phyloP scores from a whole-genome alignment of 176 grass and related monocot species.

The Zoysia pacifica region DNA sequence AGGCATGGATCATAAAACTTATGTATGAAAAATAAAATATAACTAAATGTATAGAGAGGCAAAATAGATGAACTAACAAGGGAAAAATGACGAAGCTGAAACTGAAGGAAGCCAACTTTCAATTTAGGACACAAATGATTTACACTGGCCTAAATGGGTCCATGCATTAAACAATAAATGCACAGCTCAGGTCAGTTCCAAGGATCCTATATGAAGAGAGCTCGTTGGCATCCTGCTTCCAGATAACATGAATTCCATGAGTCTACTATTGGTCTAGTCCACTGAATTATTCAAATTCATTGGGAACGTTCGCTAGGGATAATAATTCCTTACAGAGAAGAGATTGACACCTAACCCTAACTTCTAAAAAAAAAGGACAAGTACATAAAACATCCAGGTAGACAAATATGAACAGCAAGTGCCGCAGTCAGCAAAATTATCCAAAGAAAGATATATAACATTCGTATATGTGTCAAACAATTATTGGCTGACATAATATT shows the following conservation, averaged over 20 bases:
- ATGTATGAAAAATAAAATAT: conserved; percentile 28
- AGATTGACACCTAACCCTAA: conserved; percentile 31
- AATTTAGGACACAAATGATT: conserved; percentile 69
- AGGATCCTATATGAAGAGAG: conserved; percentile 61
- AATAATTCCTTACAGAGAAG: conserved; percentile 46
- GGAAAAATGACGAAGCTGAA: conserved; percentile 38
- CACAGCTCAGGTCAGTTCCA: conserved; percentile 80
- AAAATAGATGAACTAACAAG: conserved; percentile 34
- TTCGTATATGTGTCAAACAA: neutral
- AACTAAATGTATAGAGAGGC: conserved; percentile 15
- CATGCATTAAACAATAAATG: conserved; percentile 78
- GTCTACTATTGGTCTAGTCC: conserved; percentile 54
- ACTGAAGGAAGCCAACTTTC: conserved; percentile 58
- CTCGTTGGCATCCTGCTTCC: conserved; percentile 86
- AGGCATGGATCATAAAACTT: conserved; percentile 2
- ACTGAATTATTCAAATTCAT: conserved; percentile 76
- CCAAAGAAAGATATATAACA: conserved; percentile 8
- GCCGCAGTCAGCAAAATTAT: conserved; percentile 16
- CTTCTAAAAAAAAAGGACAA: conserved; percentile 40
- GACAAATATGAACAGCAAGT: conserved; percentile 5
- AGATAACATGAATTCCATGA: conserved; percentile 95
- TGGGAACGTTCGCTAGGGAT: conserved; percentile 41
- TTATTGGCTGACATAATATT: neutral
- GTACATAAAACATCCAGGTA: conserved; percentile 27
- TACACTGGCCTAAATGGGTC: conserved; percentile 84